A percentile compares a stretch with the other conserved stretches of the same genome.
Conservation (phyloP, 2,329 filamentous ascomycete species). For the Fusarium tricinctum region DNA sequence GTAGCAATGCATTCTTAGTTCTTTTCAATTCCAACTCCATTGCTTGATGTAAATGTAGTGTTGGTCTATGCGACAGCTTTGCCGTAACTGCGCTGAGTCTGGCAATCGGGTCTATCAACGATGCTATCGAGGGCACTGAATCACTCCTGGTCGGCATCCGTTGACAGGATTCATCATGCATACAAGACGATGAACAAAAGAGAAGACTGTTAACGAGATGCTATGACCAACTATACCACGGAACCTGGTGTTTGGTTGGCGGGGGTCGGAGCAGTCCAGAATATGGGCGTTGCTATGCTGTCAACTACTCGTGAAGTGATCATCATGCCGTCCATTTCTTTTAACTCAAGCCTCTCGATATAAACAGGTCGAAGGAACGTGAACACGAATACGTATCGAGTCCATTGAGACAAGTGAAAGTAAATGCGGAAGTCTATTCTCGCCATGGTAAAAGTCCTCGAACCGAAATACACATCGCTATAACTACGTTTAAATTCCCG, state of each 20-base stretch:
- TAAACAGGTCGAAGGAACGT: not conserved
- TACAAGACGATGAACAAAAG: too few relatives aligned
- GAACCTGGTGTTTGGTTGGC: slow-evolving; percentile 28
- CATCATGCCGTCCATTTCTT: too few relatives aligned
- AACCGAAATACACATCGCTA: slow-evolving; percentile 25
- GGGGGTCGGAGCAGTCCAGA: too few relatives aligned
- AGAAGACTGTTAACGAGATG: slow-evolving; percentile 49
- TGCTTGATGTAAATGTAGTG: not conserved
- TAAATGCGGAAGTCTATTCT: slow-evolving; percentile 24
- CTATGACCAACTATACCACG: slow-evolving; percentile 54
- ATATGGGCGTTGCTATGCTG: too few relatives aligned
- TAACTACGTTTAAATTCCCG: slow-evolving; percentile 9
- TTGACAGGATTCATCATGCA: not conserved
- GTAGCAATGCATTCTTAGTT: slow-evolving; percentile 25
- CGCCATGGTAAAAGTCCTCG: slow-evolving; percentile 3
- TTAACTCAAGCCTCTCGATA: too few relatives aligned
- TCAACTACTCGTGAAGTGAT: too few relatives aligned
- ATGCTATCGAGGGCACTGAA: too few relatives aligned
- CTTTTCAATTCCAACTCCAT: not conserved
- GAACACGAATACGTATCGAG: not conserved
- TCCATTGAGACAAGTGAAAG: not conserved
- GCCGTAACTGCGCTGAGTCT: too few relatives aligned
- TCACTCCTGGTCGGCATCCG: too few relatives aligned
- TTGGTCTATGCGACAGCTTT: too few relatives aligned
- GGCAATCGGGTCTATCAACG: too few relatives aligned